Conservation (phyloP, 129 eudicot species). For the Gnaphalium uliginosum region DNA sequence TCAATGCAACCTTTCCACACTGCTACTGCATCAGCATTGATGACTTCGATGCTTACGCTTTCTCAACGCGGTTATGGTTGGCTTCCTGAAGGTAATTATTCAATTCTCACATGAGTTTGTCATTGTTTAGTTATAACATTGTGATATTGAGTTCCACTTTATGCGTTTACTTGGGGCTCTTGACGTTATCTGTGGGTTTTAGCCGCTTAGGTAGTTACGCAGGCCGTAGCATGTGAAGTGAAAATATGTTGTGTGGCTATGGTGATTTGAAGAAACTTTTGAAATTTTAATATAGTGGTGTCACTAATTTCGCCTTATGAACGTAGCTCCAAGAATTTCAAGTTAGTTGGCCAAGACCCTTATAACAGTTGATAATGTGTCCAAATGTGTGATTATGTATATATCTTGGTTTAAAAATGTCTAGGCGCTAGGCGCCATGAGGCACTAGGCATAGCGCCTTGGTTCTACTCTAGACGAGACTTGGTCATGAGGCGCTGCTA, state of each 20-base stretch:
- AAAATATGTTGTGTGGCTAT: background rate
- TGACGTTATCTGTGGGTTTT: background rate
- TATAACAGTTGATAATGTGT: background rate
- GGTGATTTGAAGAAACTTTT: background rate
- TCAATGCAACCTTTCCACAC: slow-evolving; percentile 89
- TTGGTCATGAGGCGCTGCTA: too few relatives aligned
- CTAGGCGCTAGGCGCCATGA: too few relatives aligned
- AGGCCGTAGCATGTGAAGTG: background rate
- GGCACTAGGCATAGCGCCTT: too few relatives aligned
- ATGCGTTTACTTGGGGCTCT: slow-evolving; percentile 12
- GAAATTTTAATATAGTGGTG: background rate
- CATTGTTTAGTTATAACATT: background rate
- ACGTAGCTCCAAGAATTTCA: background rate
- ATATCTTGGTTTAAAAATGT: too few relatives aligned
- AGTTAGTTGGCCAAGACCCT: background rate
- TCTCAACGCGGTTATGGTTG: slow-evolving; percentile 70
- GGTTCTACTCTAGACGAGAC: too few relatives aligned
- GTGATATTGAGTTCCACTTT: slow-evolving; percentile 1
- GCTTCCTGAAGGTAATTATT: slow-evolving; percentile 71
- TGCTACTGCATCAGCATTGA: slow-evolving; percentile 91
- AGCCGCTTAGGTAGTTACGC: background rate
- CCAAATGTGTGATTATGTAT: background rate
- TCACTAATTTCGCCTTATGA: slow-evolving; percentile 15
- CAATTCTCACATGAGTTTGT: background rate
- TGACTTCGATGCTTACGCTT: slow-evolving; percentile 90